A percentile compares a stretch with the other conserved stretches of the same genome.
These are phyloP conservation scores for Hymenoscyphus albidus DNA, from an alignment of 2,329 filamentous ascomycete species.

Conservation along the genomic window DNA sequence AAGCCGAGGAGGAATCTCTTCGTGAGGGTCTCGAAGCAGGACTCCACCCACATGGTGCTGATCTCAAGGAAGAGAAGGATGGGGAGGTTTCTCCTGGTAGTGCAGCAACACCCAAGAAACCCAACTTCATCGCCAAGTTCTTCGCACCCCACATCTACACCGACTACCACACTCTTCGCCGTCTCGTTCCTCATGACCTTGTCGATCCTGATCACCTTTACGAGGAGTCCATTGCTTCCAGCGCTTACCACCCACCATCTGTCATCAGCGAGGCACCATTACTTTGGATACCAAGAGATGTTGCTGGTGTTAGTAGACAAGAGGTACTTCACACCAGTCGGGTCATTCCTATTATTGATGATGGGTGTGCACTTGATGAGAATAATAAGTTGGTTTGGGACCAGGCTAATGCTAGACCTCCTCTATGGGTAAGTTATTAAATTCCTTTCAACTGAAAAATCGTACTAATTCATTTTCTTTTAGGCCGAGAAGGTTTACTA, in stretches of 20 bases:
- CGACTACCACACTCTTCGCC: constrained; percentile 67
- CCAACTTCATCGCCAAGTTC: constrained; percentile 62
- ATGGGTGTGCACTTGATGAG: constrained; percentile 66
- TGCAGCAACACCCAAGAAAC: constrained; percentile 43
- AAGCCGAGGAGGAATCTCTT: constrained; percentile 50
- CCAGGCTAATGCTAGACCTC: constrained; percentile 50
- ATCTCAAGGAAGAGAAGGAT: constrained; percentile 25
- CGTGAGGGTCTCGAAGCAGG: constrained; percentile 23
- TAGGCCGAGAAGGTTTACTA: constrained; percentile 42
- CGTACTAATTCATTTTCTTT: not conserved
- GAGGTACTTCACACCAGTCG: constrained; percentile 70
- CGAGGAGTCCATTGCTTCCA: constrained; percentile 53
- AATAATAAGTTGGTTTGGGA: constrained; percentile 64
- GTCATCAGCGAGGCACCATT: constrained; percentile 60
- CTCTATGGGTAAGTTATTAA: constrained; percentile 45
- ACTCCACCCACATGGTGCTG: constrained; percentile 9
- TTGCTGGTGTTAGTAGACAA: constrained; percentile 69
- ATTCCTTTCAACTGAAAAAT: not conserved
- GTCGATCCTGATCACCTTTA: constrained; percentile 52
- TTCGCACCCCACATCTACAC: constrained; percentile 74
- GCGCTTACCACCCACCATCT: constrained; percentile 73
- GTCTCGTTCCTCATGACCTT: constrained; percentile 58
- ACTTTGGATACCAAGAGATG: constrained; percentile 82
- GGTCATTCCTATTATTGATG: constrained; percentile 76
- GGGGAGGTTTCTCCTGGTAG: constrained; percentile 18